Base-by-base conservation (phyloP, 2,329 filamentous ascomycete genomes). In the Drechslera avenae region DNA sequence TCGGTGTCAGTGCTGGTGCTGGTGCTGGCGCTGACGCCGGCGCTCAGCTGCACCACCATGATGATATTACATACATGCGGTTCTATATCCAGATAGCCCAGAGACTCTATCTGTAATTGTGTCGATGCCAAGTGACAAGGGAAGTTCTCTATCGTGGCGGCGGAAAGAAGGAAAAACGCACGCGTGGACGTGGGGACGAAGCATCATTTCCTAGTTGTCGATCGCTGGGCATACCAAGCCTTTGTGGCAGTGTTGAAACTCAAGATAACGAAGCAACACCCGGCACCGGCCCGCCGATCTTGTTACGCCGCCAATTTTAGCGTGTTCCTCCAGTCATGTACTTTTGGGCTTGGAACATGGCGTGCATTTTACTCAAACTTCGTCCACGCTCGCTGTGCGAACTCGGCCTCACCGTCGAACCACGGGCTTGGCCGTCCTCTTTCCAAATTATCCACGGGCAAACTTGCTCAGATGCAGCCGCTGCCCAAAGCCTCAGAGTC, bases 181-280 rank as follows among this genome's bases (percentile, higher is more conserved):
- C 26, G 45, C 28, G 21, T 39, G 41, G 43, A 28, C 51, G 49
- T 50, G 50, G 55, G 50, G 41, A 47, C 17, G 13, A 40, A 46
- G n/a, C 19, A 52, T 23, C 49, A 28, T 34, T 23, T 37, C 40
- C 42, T 46, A 53, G 49, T 28, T 37, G 54, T 55, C 50, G 50
- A 59, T 52, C 43, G 21, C 43, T 43, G 32, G 45, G 40, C 40
- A 30, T 41, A 41, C 30, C 35, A 50, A 54, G 55, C 50, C 48
- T 50, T 52, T 61, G 64, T 63, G 64, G 64, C 64, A 63, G 62
- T 68, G 62, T 48, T 39, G 39, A 28, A 40, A 49, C 34, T 57
- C 46, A 58, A 68, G 58, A 66, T 64, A 65, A 64, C 54, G 53
- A 60, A 56, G 56, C 57, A 59, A 54, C 44, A 57, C 31, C 48